Evolutionary conservation across 164 flowering plant genomes (phyloP), one percentile per base, ranked within the genome.

Genomic region (Aristolochia contorta): DNA sequence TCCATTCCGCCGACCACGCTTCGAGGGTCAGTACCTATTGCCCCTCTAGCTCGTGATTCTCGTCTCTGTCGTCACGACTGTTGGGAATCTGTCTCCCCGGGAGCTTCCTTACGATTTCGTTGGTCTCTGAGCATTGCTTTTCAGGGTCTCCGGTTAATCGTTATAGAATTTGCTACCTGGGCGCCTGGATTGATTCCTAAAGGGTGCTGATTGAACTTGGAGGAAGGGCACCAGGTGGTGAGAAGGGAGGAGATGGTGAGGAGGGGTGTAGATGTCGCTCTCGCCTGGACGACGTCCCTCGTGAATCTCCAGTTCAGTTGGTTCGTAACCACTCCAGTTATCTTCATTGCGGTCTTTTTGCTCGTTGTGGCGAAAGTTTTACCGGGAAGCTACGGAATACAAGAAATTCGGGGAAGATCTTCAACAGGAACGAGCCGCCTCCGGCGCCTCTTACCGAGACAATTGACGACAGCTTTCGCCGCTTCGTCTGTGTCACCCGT

Each of bases 111-210:
- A 63, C 82, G 14, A 79, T 87, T 88, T 82, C 62, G 77, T 84
- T 6, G 96, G 72, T 88, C 96, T 0, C 19, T 79, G 0, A 80
- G 90, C 58, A 81, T 91, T 21, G 0, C 77, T 3, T 82, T 79
- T 59, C 94, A 86, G 71, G 97, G 96, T 3, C 56, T 79, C 16
- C 88, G 97, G 96, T 65, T 86, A 12, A 76, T 80, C 37, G 56
- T 82, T 47, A 83, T 81, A 87, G 97, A 94, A 19, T 68, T 78
- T 61, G 71, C 78, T 81, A 76, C 88, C 18, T 91, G 89, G 89
- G 84, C 84, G 0, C 96, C 93, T 1, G 50, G 23, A 12, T 65
- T 84, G 21, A 67, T 83, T 0, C 76, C 86, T 0, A 86, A 86
- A 64, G 93, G 86, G 4, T 89, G 93, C 19, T 72, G 71, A 63